These are phyloP conservation scores for Suillus bovinus DNA, from an alignment of 768 basidiomycete species.

Conservation along the genomic window DNA sequence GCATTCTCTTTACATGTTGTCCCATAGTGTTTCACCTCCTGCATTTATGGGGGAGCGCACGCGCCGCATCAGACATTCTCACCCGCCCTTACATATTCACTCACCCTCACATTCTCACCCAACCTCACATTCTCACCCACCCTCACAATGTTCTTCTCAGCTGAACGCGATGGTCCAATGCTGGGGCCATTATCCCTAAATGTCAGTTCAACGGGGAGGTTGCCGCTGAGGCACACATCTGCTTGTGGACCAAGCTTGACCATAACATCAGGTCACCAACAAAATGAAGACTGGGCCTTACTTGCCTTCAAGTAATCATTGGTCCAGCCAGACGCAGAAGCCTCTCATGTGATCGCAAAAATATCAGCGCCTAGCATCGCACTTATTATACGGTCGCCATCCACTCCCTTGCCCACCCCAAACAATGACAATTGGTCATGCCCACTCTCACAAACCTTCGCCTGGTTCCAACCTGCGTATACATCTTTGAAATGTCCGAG, in stretches of 20 bases:
- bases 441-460: constrained; percentile 46
- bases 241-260: constrained; percentile 23
- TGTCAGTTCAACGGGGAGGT: constrained; percentile 21
- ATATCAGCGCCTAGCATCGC: constrained; percentile 52
- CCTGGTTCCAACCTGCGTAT: constrained; percentile 64
- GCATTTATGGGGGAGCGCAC: constrained; percentile 5
- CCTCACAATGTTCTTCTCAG: constrained; percentile 12
- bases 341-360: constrained; percentile 47
- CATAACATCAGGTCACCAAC: not conserved
- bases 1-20: not conserved
- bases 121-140: not conserved
- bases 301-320: constrained; percentile 53
- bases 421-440: no score
- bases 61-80: constrained; percentile 8
- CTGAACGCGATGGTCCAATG: constrained; percentile 7
- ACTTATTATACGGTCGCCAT: constrained; percentile 64
- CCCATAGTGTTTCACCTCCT: not conserved
- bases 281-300: not conserved
- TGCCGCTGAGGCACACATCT: constrained; percentile 21
- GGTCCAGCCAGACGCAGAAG: constrained; percentile 52
- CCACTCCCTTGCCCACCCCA: constrained; percentile 54
- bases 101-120: not conserved
- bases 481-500: constrained; percentile 57
- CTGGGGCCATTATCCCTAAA: constrained; percentile 28
- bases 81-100: not conserved